Conservation (phyloP, 805 yeast genomes). For the Yarrowia yakushimensis region DNA sequence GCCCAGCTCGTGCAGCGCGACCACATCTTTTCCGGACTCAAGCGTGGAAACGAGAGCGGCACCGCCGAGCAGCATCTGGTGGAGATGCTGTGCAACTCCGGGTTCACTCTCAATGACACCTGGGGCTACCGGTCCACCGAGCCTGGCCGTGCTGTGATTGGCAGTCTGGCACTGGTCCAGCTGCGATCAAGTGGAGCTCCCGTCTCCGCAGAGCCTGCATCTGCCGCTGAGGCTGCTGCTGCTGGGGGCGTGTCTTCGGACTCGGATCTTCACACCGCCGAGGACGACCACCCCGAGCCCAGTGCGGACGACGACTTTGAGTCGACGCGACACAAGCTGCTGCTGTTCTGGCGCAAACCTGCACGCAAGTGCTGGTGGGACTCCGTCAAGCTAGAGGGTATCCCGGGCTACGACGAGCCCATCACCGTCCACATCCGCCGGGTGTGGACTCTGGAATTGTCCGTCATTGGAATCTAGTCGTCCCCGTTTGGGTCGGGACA, state of each 20-base stretch:
- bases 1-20: constrained; percentile 53
- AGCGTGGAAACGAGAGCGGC: constrained; percentile 44
- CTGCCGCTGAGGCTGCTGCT: neutral
- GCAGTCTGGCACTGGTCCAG: constrained; percentile 72
- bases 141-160: constrained; percentile 80
- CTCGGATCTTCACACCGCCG: neutral
- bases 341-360: constrained; percentile 95
- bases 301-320: constrained; percentile 25
- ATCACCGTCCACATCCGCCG: constrained; percentile 82
- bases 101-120: constrained; percentile 58
- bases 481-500: neutral
- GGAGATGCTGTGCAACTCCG: constrained; percentile 92
- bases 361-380: constrained; percentile 99
- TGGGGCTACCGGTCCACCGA: constrained; percentile 94
- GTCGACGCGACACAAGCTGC: constrained; percentile 53
- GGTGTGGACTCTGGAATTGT: constrained; percentile 94
- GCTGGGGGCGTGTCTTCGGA: neutral
- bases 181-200: constrained; percentile 26
- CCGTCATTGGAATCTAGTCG: constrained; percentile 68
- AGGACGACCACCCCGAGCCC: neutral
- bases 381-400: constrained; percentile 39
- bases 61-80: constrained; percentile 92
- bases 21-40: constrained; percentile 73
- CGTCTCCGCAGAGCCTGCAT: neutral
- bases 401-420: constrained; percentile 38